phyloP scores from a whole-genome alignment of 495 filamentous ascomycete genomes.

The Hypoxylon crocopeplum region DNA sequence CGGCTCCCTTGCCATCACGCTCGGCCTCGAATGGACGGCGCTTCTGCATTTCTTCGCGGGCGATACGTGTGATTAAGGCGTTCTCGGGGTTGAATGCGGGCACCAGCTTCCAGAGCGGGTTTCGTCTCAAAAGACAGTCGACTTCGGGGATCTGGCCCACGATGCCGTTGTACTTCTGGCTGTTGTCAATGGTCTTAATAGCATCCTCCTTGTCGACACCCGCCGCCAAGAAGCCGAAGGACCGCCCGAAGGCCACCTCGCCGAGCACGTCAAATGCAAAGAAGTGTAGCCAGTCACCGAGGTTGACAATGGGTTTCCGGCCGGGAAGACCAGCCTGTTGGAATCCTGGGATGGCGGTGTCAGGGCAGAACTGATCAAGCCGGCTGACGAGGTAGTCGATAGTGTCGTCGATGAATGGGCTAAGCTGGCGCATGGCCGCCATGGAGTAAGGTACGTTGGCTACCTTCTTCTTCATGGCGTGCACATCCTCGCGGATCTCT shows the following conservation, averaged over 20 bases:
- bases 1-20: constrained; percentile 45
- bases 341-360: constrained; percentile 30
- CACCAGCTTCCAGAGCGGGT: constrained; percentile 55
- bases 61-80: constrained; percentile 58
- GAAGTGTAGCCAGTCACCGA: constrained; percentile 60
- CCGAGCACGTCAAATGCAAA: constrained; percentile 66
- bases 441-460: constrained; percentile 62
- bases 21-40: constrained; percentile 55
- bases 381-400: constrained; percentile 50
- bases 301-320: constrained; percentile 46
- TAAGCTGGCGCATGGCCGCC: constrained; percentile 59
- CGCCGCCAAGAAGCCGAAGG: constrained; percentile 67
- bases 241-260: constrained; percentile 68
- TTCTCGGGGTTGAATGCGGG: constrained; percentile 55
- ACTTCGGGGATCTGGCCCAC: constrained; percentile 59
- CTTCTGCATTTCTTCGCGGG: constrained; percentile 54
- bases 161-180: constrained; percentile 62
- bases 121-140: constrained; percentile 54
- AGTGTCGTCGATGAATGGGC: constrained; percentile 56
- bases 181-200: constrained; percentile 60
- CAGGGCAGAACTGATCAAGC: constrained; percentile 45
- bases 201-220: constrained; percentile 64
- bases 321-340: constrained; percentile 37
- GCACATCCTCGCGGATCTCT: constrained; percentile 59
- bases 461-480: constrained; percentile 63